Conservation (phyloP, 2,329 filamentous ascomycete species). For the Meredithiella fracta region DNA sequence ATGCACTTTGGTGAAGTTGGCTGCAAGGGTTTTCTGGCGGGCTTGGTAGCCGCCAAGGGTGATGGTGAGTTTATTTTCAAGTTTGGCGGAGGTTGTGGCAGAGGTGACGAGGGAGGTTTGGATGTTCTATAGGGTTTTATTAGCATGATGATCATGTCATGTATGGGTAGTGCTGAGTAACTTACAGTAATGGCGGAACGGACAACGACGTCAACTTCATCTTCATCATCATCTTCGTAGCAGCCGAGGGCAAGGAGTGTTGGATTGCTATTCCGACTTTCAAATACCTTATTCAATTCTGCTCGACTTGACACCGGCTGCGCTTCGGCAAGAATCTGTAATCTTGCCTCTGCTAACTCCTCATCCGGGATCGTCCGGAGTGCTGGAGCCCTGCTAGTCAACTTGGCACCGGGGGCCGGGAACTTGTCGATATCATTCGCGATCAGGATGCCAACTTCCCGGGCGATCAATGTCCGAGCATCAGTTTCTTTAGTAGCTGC, state of each 20-base stretch:
- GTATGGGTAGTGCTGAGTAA: conserved; percentile 11
- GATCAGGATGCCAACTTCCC: conserved; percentile 64
- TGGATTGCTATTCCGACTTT: conserved; percentile 34
- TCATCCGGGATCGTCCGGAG: conserved; percentile 54
- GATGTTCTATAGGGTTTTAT: conserved; percentile 35
- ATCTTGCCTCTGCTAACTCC: conserved; percentile 55
- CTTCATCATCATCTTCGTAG: conserved; percentile 61
- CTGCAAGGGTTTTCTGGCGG: conserved; percentile 60
- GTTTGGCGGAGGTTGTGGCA: conserved; percentile 67
- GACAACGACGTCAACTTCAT: conserved; percentile 48
- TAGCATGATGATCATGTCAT: neutral
- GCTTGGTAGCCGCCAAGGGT: conserved; percentile 84
- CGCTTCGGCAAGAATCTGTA: conserved; percentile 58
- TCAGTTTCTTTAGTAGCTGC: conserved; percentile 35
- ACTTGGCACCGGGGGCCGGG: conserved; percentile 49
- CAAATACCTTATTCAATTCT: conserved; percentile 37
- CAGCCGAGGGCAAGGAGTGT: conserved; percentile 65
- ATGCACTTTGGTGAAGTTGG: conserved; percentile 63
- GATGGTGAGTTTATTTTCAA: conserved; percentile 83
- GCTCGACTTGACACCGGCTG: conserved; percentile 32
- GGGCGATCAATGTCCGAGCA: conserved; percentile 52
- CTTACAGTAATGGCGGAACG: conserved; percentile 58
- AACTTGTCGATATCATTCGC: conserved; percentile 65
- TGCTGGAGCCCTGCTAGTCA: conserved; percentile 43
- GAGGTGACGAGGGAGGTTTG: conserved; percentile 57